Conservation (phyloP, 768 basidiomycete genomes). For the Sarcodon aspratus region DNA sequence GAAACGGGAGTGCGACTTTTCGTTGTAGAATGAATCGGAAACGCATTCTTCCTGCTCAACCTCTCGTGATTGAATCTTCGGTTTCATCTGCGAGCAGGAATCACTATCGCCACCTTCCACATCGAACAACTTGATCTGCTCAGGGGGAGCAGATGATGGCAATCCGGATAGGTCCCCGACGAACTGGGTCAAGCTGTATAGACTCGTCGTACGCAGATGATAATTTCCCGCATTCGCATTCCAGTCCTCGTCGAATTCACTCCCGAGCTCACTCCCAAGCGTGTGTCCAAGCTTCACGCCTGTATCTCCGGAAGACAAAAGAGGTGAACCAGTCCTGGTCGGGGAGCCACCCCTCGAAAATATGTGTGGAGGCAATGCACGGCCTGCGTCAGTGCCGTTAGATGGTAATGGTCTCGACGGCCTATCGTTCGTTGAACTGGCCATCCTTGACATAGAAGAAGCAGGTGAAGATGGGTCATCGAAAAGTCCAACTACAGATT, state of each 20-base stretch:
- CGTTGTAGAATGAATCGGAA: no score
- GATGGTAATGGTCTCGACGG: neutral
- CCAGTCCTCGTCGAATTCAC: conserved; percentile 37
- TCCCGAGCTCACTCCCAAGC: conserved; percentile 49
- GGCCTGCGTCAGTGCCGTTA: conserved; percentile 1
- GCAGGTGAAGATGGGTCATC: conserved; percentile 15
- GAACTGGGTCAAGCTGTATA: conserved; percentile 32
- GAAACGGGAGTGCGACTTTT: no score
- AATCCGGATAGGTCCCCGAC: no score
- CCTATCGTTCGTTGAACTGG: neutral
- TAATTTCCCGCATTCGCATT: conserved; percentile 22
- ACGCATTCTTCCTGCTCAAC: no score
- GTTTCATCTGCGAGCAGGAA: no score
- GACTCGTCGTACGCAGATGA: conserved; percentile 43
- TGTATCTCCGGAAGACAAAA: conserved; percentile 6
- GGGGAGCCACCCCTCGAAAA: conserved; percentile 2
- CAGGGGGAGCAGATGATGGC: no score
- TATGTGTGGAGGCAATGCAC: neutral
- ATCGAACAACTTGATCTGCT: no score
- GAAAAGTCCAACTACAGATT: conserved; percentile 56
- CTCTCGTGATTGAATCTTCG: no score
- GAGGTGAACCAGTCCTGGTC: conserved; percentile 7
- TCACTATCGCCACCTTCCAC: no score
- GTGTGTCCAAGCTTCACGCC: no score
- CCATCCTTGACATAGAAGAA: neutral